phyloP scores from a whole-genome alignment of 805 yeast species.

The Candida namnaoensis region DNA sequence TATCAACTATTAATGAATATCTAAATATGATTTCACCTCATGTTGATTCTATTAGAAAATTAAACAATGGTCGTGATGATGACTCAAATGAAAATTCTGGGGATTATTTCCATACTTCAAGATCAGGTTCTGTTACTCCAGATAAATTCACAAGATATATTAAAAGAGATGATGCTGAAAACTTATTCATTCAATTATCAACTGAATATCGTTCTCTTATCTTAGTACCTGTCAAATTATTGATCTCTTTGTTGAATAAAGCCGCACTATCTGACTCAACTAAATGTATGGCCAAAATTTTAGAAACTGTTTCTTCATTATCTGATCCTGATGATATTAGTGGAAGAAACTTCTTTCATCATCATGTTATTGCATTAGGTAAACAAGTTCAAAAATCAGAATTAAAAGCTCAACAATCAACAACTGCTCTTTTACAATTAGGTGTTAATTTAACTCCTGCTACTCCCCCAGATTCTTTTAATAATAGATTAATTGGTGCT shows the following conservation, averaged over 20 bases:
- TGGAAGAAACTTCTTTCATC: constrained; percentile 80
- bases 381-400: constrained; percentile 35
- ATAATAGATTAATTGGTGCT: constrained; percentile 38
- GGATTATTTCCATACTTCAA: background rate
- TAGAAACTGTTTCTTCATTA: constrained; percentile 41
- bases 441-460: constrained; percentile 27
- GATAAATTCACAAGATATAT: constrained; percentile 18
- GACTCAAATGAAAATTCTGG: constrained; percentile 3
- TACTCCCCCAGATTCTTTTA: constrained; percentile 39
- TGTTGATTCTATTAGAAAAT: constrained; percentile 7
- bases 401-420: constrained; percentile 1
- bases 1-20: constrained; percentile 43
- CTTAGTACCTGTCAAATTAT: constrained; percentile 42
- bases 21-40: constrained; percentile 45
- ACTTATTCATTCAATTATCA: constrained; percentile 34
- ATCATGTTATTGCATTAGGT: constrained; percentile 72
- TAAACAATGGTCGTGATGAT: background rate
- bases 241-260: constrained; percentile 56
- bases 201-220: constrained; percentile 35
- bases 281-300: constrained; percentile 48
- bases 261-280: constrained; percentile 49
- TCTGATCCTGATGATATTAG: constrained; percentile 66
- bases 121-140: constrained; percentile 11
- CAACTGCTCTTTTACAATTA: constrained; percentile 4
- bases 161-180: constrained; percentile 33